A percentile compares a stretch with the other conserved stretches of the same genome.
Conservation (phyloP, 306 rosid species). For the Argentina anserina region DNA sequence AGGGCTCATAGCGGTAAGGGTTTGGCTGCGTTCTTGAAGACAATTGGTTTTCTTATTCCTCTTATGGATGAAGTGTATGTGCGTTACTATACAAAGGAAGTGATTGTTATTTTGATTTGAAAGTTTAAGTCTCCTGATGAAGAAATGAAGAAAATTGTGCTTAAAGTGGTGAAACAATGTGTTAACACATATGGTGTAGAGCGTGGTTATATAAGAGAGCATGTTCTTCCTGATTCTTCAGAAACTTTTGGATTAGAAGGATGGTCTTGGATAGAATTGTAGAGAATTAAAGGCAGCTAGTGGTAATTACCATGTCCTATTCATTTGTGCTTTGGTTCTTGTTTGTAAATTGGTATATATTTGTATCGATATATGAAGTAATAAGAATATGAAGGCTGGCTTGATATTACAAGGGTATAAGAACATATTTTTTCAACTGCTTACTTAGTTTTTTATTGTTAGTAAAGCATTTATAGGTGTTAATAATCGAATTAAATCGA, state of each 20-base stretch:
- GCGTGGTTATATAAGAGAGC: slow-evolving; percentile 62
- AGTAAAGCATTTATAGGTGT: no score
- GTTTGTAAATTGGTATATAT: no score
- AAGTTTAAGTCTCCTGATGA: slow-evolving; percentile 96
- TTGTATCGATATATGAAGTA: no score
- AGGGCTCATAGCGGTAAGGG: slow-evolving; percentile 92
- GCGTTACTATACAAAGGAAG: slow-evolving; percentile 87
- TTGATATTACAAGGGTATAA: no score
- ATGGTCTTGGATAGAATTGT: slow-evolving; percentile 96
- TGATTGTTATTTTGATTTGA: slow-evolving; percentile 80
- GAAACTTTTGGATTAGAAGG: slow-evolving; percentile 91
- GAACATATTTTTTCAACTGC: no score
- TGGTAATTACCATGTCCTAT: no score
- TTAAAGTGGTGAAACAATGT: slow-evolving; percentile 93
- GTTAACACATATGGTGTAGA: slow-evolving; percentile 93
- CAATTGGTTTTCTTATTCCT: slow-evolving; percentile 87
- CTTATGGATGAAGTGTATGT: slow-evolving; percentile 90
- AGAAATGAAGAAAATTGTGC: slow-evolving; percentile 93
- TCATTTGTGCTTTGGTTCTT: no score
- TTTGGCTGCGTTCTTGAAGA: slow-evolving; percentile 85
- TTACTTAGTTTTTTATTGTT: no score
- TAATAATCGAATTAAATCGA: no score
- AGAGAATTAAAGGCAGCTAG: no score
- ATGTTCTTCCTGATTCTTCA: slow-evolving; percentile 83
- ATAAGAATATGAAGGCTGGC: no score